Conservation (phyloP, 2,329 filamentous ascomycete species). For the Penicillium sp. region DNA sequence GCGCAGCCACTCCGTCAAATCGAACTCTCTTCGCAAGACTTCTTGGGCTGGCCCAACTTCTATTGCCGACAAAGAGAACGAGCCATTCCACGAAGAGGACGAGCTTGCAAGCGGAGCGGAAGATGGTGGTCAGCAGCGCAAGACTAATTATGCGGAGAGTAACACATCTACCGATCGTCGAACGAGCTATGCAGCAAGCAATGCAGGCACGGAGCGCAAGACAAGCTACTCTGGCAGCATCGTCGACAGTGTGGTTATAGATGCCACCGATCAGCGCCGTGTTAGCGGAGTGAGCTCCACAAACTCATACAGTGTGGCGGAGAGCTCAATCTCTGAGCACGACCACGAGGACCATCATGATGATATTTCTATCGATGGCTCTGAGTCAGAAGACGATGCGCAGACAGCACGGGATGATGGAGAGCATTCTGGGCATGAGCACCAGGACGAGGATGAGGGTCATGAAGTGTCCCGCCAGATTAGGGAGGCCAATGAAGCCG, state of each 20-base stretch:
- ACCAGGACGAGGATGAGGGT: conserved; percentile 18
- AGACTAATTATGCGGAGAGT: conserved; percentile 45
- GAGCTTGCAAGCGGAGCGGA: conserved; percentile 49
- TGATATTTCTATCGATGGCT: conserved; percentile 20
- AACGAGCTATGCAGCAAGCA: conserved; percentile 31
- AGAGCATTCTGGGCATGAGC: conserved; percentile 10
- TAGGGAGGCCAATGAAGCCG: conserved; percentile 14
- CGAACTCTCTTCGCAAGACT: conserved; percentile 62
- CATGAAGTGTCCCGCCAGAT: conserved; percentile 17
- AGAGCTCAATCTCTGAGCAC: conserved; percentile 22
- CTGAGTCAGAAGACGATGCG: conserved; percentile 23
- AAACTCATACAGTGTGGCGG: conserved; percentile 30
- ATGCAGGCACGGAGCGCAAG: conserved; percentile 14
- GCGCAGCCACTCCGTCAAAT: conserved; percentile 75
- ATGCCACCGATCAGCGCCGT: conserved; percentile 40
- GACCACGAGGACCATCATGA: conserved; percentile 20
- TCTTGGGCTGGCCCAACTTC: conserved; percentile 63
- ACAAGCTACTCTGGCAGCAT: conserved; percentile 40
- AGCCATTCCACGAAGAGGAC: conserved; percentile 63
- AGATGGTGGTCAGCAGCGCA: conserved; percentile 50
- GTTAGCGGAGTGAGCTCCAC: conserved; percentile 44
- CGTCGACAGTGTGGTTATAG: conserved; percentile 42
- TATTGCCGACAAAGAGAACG: conserved; percentile 60
- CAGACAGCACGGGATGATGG: conserved; percentile 21
- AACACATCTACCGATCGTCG: conserved; percentile 13